Evolutionary conservation across 805 yeast species (phyloP).

Genomic region (Barnettozyma californica): DNA sequence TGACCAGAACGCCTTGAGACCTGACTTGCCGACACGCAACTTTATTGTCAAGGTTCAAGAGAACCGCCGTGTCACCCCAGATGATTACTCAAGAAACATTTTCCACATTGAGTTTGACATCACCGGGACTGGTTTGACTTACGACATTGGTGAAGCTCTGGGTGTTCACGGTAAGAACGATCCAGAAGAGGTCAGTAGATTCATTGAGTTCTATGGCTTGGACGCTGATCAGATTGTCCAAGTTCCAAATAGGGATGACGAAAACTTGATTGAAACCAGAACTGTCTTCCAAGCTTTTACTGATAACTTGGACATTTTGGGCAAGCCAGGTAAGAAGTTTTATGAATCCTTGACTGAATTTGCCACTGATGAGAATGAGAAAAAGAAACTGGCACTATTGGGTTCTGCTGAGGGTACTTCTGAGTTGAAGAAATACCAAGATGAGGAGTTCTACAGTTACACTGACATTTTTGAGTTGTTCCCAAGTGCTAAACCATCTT

Average conservation of each 20-base stretch:
- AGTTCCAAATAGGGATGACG: conserved; percentile 63
- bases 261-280: conserved; percentile 56
- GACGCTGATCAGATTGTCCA: conserved; percentile 64
- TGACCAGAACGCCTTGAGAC: conserved; percentile 56
- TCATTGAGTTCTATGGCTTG: conserved; percentile 67
- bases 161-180: conserved; percentile 92
- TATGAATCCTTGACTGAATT: conserved; percentile 74
- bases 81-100: conserved; percentile 85
- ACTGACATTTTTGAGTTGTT: conserved; percentile 78
- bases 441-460: conserved; percentile 74
- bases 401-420: conserved; percentile 79
- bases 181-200: conserved; percentile 55
- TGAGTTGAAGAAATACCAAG: conserved; percentile 78
- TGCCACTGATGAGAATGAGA: conserved; percentile 68
- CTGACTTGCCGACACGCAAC: conserved; percentile 82
- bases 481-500: conserved; percentile 73
- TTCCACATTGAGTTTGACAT: conserved; percentile 95
- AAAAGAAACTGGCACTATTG: conserved; percentile 52
- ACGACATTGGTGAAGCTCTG: conserved; percentile 93
- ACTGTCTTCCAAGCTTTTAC: conserved; percentile 76
- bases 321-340: conserved; percentile 93
- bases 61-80: conserved; percentile 87
- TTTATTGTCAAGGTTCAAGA: conserved; percentile 86
- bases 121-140: conserved; percentile 83
- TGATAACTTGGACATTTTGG: conserved; percentile 83